These are phyloP conservation scores for Moricandia arvensis DNA, from an alignment of 345 rosid genomes.

Conservation along the genomic window DNA sequence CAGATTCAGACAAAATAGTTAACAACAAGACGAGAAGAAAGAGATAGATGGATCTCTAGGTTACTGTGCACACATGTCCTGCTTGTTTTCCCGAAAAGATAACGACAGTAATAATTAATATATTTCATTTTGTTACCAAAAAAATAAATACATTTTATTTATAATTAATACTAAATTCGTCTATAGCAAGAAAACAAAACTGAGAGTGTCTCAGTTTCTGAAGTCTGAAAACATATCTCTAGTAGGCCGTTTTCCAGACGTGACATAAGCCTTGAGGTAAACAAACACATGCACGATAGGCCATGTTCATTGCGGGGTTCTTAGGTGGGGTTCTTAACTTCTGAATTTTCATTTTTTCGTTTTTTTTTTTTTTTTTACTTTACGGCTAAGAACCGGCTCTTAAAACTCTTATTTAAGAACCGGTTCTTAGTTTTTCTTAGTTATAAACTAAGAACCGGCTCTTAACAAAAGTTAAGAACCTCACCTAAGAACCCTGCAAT, in stretches of 20 bases:
- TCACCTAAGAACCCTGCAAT: no score
- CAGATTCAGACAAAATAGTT: neutral
- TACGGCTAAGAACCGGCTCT: no score
- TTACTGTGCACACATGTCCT: constrained; percentile 9
- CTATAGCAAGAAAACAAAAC: neutral
- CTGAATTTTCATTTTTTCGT: no score
- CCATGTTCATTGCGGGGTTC: no score
- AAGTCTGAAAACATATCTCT: neutral
- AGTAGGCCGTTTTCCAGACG: neutral
- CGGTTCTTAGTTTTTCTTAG: no score
- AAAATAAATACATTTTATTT: neutral
- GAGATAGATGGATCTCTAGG: constrained; percentile 3
- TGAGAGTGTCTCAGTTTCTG: constrained; percentile 29
- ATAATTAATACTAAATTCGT: neutral
- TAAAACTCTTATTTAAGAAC: no score
- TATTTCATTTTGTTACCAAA: no score
- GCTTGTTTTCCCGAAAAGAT: constrained; percentile 34
- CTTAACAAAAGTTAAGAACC: no score
- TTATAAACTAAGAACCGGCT: no score
- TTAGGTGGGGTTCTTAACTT: no score
- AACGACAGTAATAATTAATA: neutral
- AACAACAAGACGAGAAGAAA: constrained; percentile 18
- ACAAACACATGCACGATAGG: neutral
- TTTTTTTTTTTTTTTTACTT: no score
- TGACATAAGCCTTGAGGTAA: constrained; percentile 15